Percentiles rank a stretch among this genome's conserved stretches.
phyloP scores from a whole-genome alignment of 768 basidiomycete species.

The Boletus barrowsii region DNA sequence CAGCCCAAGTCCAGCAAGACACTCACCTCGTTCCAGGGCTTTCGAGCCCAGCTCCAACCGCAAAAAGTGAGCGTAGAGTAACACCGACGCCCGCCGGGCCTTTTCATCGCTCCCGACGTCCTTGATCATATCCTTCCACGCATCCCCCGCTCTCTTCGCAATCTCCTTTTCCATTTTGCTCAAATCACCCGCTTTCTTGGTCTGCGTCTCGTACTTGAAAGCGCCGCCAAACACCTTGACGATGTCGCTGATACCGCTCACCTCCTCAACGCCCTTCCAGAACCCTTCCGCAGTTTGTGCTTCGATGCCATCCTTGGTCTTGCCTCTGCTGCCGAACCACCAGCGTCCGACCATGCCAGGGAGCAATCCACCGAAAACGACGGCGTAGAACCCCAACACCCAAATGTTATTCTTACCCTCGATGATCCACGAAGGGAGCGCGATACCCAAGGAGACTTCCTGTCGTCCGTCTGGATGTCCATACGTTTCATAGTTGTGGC shows the following conservation, averaged over 20 bases:
- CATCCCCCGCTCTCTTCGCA: constrained; percentile 43
- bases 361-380: constrained; percentile 83
- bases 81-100: constrained; percentile 51
- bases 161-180: constrained; percentile 52
- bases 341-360: constrained; percentile 89
- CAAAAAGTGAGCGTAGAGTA: constrained; percentile 85
- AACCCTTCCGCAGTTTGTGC: constrained; percentile 78
- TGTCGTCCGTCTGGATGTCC: constrained; percentile 98
- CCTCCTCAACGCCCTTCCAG: constrained; percentile 85
- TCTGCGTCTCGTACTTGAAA: constrained; percentile 54
- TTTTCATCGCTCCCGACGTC: constrained; percentile 39
- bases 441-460: constrained; percentile 91
- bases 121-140: constrained; percentile 52
- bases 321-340: constrained; percentile 93
- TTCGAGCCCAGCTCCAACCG: constrained; percentile 54
- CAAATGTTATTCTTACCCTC: constrained; percentile 88
- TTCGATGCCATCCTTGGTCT: constrained; percentile 90
- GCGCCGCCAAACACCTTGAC: constrained; percentile 67
- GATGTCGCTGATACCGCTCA: constrained; percentile 68
- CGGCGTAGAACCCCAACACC: constrained; percentile 84
- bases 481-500: constrained; percentile 84
- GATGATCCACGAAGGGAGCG: constrained; percentile 90
- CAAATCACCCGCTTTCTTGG: constrained; percentile 37
- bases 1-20: constrained; percentile 2
- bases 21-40: constrained; percentile 61